A percentile compares a stretch with the other conserved stretches of the same genome.
These are phyloP conservation scores for Pittosporum tobira DNA, from an alignment of 129 eudicot genomes.

Conservation along the genomic window DNA sequence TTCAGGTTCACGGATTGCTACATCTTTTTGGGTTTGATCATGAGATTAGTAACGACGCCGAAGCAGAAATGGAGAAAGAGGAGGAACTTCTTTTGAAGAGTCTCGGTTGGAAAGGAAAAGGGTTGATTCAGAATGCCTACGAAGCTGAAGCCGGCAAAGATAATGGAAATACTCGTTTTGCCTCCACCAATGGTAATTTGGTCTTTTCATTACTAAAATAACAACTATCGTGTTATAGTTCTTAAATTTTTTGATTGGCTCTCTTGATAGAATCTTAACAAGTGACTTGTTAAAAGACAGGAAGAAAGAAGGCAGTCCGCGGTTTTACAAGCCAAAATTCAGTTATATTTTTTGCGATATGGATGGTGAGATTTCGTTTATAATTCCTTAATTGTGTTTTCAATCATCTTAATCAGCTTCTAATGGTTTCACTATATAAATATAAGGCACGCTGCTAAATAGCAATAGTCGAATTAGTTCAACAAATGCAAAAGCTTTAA, in stretches of 20 bases:
- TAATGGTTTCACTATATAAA: conserved; percentile 15
- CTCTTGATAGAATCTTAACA: conserved; percentile 29
- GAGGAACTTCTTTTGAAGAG: conserved; percentile 65
- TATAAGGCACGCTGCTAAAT: conserved; percentile 78
- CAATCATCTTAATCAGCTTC: not conserved
- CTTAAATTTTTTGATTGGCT: not conserved
- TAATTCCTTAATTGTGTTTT: not conserved
- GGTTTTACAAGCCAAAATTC: conserved; percentile 80
- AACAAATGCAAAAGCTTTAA: conserved; percentile 66
- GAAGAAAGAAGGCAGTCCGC: conserved; percentile 87
- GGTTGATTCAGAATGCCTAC: conserved; percentile 72
- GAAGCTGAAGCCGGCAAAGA: conserved; percentile 27
- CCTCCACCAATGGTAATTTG: conserved; percentile 46
- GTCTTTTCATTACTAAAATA: conserved; percentile 9
- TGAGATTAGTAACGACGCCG: conserved; percentile 89
- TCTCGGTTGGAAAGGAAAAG: conserved; percentile 95
- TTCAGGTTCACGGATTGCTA: conserved; percentile 84
- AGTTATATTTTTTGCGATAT: conserved; percentile 83
- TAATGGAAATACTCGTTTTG: conserved; percentile 31
- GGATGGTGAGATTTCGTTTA: conserved; percentile 66
- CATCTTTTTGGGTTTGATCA: conserved; percentile 95
- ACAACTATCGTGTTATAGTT: not conserved
- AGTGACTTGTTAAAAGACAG: conserved; percentile 68
- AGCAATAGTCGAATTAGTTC: conserved; percentile 71
- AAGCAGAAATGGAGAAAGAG: conserved; percentile 79